Conservation (phyloP, 345 rosid species). For the Crucihimalaya himalaica region DNA sequence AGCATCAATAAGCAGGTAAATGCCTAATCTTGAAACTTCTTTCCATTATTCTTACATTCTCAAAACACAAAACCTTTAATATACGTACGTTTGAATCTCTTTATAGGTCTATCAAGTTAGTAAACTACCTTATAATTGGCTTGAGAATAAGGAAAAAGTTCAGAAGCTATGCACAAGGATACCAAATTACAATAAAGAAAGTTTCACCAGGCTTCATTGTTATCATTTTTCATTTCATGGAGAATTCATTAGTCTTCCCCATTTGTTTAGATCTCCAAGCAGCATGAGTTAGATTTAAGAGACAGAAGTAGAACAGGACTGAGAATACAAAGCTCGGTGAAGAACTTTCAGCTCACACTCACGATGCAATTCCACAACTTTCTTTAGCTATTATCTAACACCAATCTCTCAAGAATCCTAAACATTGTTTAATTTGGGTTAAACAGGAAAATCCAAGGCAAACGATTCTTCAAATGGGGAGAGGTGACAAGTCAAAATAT, state of each 20-base stretch:
- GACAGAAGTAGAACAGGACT: constrained; percentile 81
- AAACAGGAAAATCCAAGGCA: constrained; percentile 65
- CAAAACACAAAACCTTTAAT: no score
- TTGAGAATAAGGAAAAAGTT: no score
- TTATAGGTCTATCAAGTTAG: no score
- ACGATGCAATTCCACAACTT: constrained; percentile 49
- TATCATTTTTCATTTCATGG: neutral
- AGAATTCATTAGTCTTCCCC: constrained; percentile 3
- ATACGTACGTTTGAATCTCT: no score
- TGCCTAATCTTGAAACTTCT: constrained; percentile 22
- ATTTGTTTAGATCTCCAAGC: constrained; percentile 55
- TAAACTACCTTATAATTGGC: no score
- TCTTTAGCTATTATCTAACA: neutral
- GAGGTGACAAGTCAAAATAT: constrained; percentile 68
- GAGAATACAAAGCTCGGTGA: constrained; percentile 69
- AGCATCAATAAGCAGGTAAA: constrained; percentile 62
- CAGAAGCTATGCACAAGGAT: constrained; percentile 62
- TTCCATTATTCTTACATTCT: constrained; percentile 23
- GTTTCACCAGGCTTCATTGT: neutral
- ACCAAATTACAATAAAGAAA: constrained; percentile 74
- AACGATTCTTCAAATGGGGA: constrained; percentile 82
- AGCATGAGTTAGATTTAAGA: constrained; percentile 80
- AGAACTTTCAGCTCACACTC: constrained; percentile 84
- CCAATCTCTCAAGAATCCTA: constrained; percentile 1
- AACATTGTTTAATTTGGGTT: constrained; percentile 10